A percentile compares a stretch with the other conserved stretches of the same genome.
phyloP scores from a whole-genome alignment of 176 grass and related monocot genomes.

The Puccinellia tenuiflora region DNA sequence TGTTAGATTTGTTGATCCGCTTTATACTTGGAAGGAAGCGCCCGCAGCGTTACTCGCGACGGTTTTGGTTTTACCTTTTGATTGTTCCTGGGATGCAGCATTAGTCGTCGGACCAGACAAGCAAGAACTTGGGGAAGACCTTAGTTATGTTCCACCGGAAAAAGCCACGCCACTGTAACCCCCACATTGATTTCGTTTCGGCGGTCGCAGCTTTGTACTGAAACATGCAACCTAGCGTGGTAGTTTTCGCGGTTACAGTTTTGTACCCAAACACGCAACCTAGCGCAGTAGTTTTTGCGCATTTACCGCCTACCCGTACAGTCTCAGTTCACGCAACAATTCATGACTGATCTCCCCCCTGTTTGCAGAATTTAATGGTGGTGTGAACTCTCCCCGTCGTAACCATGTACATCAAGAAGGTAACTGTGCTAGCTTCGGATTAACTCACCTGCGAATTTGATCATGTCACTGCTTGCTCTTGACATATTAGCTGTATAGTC shows the following conservation, averaged over 20 bases:
- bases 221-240: neutral
- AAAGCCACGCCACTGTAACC: neutral
- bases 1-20: neutral
- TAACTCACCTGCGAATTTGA: neutral
- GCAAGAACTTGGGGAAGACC: neutral
- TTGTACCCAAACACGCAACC: neutral
- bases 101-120: neutral
- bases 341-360: neutral
- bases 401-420: constrained; percentile 93
- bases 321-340: neutral
- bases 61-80: neutral
- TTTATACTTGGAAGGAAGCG: neutral
- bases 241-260: neutral
- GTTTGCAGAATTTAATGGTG: neutral
- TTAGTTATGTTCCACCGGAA: neutral
- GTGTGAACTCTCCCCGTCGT: neutral
- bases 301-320: neutral
- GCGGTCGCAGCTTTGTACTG: neutral
- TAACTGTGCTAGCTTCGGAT: neutral
- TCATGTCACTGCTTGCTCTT: neutral
- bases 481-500: no score
- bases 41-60: neutral
- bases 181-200: neutral
- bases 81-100: neutral
- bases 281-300: neutral